These are phyloP conservation scores for Boletus pseudopeckii DNA, from an alignment of 768 basidiomycete species.

Conservation along the genomic window DNA sequence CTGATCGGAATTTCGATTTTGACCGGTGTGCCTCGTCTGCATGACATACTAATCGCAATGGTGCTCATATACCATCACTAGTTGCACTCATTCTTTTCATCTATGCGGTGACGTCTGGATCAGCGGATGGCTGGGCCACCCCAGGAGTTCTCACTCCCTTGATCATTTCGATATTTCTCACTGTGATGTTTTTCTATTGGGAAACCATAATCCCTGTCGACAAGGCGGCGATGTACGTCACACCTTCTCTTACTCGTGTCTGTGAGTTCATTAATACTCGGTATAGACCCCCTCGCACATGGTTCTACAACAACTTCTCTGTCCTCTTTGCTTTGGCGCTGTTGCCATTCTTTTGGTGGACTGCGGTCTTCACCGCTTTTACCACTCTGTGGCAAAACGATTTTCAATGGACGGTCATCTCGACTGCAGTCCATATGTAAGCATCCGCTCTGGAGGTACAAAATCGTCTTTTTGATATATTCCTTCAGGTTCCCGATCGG, in stretches of 20 bases:
- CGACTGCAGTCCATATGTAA: slow-evolving; percentile 40
- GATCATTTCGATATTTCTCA: slow-evolving; percentile 41
- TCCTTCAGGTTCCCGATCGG: slow-evolving; percentile 40
- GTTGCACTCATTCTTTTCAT: slow-evolving; percentile 39
- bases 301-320: slow-evolving; percentile 41
- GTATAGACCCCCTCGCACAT: slow-evolving; percentile 39
- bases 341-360: slow-evolving; percentile 43
- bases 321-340: slow-evolving; percentile 37
- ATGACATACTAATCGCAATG: not conserved
- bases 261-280: not conserved
- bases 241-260: not conserved
- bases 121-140: slow-evolving; percentile 47
- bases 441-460: not conserved
- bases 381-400: slow-evolving; percentile 41
- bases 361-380: slow-evolving; percentile 30
- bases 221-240: slow-evolving; percentile 40
- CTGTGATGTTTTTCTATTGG: slow-evolving; percentile 47
- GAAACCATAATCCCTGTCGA: slow-evolving; percentile 40
- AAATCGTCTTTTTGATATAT: not conserved
- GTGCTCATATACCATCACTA: slow-evolving; percentile 10
- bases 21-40: slow-evolving; percentile 26
- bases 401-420: slow-evolving; percentile 41
- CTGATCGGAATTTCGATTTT: slow-evolving; percentile 37
- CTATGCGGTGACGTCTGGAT: slow-evolving; percentile 43
- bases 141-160: slow-evolving; percentile 45